Evolutionary conservation across 495 filamentous ascomycete genomes (phyloP), one percentile per base, ranked within the genome.

Genomic region (Aspergillus steynii): DNA sequence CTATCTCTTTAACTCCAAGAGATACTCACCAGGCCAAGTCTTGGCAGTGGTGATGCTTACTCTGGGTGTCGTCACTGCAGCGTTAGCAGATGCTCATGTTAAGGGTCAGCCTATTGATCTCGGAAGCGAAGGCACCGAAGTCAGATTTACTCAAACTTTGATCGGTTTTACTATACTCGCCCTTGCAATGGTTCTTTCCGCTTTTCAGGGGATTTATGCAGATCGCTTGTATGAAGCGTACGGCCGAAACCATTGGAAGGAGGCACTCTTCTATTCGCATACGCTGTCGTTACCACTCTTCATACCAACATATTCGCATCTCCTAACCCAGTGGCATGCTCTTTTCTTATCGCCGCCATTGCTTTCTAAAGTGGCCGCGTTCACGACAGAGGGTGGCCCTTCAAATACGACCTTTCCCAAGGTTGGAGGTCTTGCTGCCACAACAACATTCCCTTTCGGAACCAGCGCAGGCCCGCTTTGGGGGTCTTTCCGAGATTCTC

Each of bases 191-290:
- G 72, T 96, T 5, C 79, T 98, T 37, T 96, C 92, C 27, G 92
- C 95, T 45, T 90, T 93, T 63, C 97, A 97, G 86, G 95, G 95
- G 46, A 83, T 96, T 37, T 99, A 96, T 74, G 92, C 92, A 0
- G 92, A 99, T 71, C 83, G 90, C 62, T 91, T 93, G 4, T 99
- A 97, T 74, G 83, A 85, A 60, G 83, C 77, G 26, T 90, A 96
- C 75, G 92, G 93, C 27, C 87, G 76, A 15, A 71, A 88, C 42
- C 89, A 96, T 76, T 98, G 95, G 92, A 90, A 90, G 64, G 95
- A 98, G 72, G 96, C 96, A 66, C 82, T 99, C 15, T 97, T 99
- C 74, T 99, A 98, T 74, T 90, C 87, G 25, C 92, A 96, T 63
- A 72, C 89, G 25, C 83, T 96, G 20, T 91, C 90, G 4, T 70